A percentile compares a stretch with the other conserved stretches of the same genome.
Evolutionary conservation across 1,284 basidiomycete species (phyloP).

Genomic region (Apiotrichum gracile): DNA sequence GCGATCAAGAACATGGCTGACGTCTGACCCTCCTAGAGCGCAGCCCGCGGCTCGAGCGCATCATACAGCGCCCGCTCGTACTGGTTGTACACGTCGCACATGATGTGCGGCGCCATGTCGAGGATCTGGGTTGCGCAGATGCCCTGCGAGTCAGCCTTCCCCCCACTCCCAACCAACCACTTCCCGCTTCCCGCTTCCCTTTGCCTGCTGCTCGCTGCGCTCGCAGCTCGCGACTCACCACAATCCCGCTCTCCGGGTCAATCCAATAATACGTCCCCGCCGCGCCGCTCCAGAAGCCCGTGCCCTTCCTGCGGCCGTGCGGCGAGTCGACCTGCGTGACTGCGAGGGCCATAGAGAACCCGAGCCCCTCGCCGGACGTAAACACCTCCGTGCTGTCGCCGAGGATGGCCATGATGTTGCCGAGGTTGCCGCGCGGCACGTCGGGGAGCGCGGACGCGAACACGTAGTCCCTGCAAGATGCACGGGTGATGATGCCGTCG

Average conservation of each 20-base stretch:
- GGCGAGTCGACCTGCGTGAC: background rate
- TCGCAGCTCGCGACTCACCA: no score
- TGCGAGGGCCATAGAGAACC: conserved; percentile 8
- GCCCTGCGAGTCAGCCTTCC: conserved; percentile 5
- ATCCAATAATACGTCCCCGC: conserved; percentile 23
- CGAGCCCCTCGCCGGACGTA: conserved; percentile 3
- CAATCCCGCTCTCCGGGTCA: conserved; percentile 19
- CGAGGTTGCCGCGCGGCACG: conserved; percentile 8
- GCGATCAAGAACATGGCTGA: no score
- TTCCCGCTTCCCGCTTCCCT: no score
- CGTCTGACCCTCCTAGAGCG: background rate
- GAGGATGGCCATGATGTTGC: background rate
- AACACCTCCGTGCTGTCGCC: conserved; percentile 5
- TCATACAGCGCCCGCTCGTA: conserved; percentile 8
- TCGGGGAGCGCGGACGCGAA: conserved; percentile 22
- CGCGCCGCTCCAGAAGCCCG: conserved; percentile 20
- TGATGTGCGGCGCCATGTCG: background rate
- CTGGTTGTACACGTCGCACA: background rate
- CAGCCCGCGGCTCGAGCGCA: background rate
- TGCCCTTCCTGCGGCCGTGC: conserved; percentile 15
- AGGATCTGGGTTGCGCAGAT: conserved; percentile 4
- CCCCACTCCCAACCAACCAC: no score
- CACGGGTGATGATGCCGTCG: conserved; percentile 18
- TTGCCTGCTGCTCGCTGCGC: no score
- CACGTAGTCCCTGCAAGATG: conserved; percentile 22